Conservation (phyloP, 2,329 filamentous ascomycete species). For the Pyrenochaeta sp. region DNA sequence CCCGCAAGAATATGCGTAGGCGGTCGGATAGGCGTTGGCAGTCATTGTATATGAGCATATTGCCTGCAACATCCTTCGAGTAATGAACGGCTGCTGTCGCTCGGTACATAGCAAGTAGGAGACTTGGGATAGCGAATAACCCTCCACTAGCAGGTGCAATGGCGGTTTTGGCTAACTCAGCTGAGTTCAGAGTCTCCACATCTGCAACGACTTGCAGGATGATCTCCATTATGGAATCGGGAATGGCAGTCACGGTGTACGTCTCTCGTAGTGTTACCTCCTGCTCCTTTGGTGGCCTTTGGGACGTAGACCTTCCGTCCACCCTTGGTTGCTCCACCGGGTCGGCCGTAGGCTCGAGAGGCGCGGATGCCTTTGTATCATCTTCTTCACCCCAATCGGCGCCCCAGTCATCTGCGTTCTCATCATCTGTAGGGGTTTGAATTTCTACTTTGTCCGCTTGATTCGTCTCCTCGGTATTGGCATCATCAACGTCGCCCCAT, state of each 20-base stretch:
- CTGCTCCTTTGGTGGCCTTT: constrained; percentile 49
- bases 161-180: constrained; percentile 57
- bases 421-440: constrained; percentile 39
- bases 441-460: constrained; percentile 47
- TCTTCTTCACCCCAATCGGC: constrained; percentile 74
- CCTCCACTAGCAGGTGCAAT: constrained; percentile 74
- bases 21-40: constrained; percentile 65
- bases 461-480: constrained; percentile 26
- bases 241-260: constrained; percentile 89
- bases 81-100: constrained; percentile 81
- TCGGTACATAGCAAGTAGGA: constrained; percentile 79
- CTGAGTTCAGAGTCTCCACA: constrained; percentile 63
- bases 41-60: constrained; percentile 73
- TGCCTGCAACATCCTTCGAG: constrained; percentile 63
- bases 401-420: constrained; percentile 76
- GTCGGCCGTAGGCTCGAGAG: constrained; percentile 18
- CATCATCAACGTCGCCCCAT: constrained; percentile 56
- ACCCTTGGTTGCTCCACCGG: constrained; percentile 40
- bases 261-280: constrained; percentile 84
- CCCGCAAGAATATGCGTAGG: constrained; percentile 58
- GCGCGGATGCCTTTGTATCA: constrained; percentile 25
- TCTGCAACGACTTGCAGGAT: constrained; percentile 63
- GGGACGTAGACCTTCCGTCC: constrained; percentile 40
- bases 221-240: constrained; percentile 76
- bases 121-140: constrained; percentile 75